Conservation (phyloP, 768 basidiomycete genomes). For the Leccinum subgranulosum region DNA sequence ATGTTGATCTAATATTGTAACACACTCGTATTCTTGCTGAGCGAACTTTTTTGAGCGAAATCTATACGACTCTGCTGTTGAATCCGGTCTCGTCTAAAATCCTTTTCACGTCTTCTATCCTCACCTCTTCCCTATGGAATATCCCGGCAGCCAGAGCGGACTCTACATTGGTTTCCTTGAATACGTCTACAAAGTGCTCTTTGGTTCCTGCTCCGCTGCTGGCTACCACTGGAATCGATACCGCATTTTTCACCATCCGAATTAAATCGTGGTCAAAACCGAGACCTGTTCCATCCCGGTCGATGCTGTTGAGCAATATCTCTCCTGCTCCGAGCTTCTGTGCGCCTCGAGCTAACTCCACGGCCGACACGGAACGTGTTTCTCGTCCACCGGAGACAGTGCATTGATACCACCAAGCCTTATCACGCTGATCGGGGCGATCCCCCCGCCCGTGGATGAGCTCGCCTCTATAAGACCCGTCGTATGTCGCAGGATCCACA, state of each 20-base stretch:
- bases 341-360: slow-evolving; percentile 89
- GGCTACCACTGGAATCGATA: slow-evolving; percentile 90
- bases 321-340: slow-evolving; percentile 93
- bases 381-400: slow-evolving; percentile 94
- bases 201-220: slow-evolving; percentile 87
- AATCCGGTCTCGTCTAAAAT: slow-evolving; percentile 46
- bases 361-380: slow-evolving; percentile 75
- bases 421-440: slow-evolving; percentile 55
- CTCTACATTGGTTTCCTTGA: slow-evolving; percentile 74
- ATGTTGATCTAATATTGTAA: slow-evolving; percentile 32
- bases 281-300: slow-evolving; percentile 88
- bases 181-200: slow-evolving; percentile 87
- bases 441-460: slow-evolving; percentile 46
- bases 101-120: slow-evolving; percentile 76
- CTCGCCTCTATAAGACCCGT: slow-evolving; percentile 66
- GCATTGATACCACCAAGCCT: slow-evolving; percentile 99
- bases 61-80: slow-evolving; percentile 40
- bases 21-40: slow-evolving; percentile 13
- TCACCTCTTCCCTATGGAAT: slow-evolving; percentile 89
- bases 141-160: slow-evolving; percentile 96
- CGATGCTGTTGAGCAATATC: slow-evolving; percentile 92
- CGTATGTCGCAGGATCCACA: slow-evolving; percentile 61
- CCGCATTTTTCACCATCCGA: slow-evolving; percentile 66
- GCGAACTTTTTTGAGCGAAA: background rate
- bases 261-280: slow-evolving; percentile 91